Percentiles rank a stretch among this genome's conserved stretches.
These are phyloP conservation scores for Apiotrichum veenhuisii DNA, from an alignment of 1,284 basidiomycete species.

Conservation along the genomic window DNA sequence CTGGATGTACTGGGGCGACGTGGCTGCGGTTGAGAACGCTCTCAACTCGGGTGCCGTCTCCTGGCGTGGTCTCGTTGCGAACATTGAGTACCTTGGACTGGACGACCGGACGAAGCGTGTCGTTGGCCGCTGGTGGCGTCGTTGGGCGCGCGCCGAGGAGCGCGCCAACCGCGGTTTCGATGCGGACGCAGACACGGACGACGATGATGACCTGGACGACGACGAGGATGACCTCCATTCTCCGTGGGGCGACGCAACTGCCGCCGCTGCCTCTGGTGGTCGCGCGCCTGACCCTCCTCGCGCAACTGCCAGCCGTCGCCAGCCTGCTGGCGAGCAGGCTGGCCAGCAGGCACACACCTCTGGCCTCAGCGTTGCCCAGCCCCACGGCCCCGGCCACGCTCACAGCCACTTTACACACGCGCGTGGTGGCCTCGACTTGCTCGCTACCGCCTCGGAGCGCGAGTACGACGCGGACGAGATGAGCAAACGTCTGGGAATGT, in stretches of 20 bases:
- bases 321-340: neutral
- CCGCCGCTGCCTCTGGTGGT: neutral
- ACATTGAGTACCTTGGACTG: conserved; percentile 47
- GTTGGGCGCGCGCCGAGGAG: conserved; percentile 39
- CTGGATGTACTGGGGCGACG: conserved; percentile 49
- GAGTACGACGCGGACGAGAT: conserved; percentile 12
- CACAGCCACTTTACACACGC: conserved; percentile 1
- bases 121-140: conserved; percentile 47
- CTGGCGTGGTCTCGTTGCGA: conserved; percentile 48
- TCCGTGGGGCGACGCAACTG: neutral
- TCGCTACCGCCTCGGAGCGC: neutral
- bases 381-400: conserved; percentile 1
- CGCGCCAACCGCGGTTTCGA: conserved; percentile 1
- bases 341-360: neutral
- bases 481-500: conserved; percentile 5
- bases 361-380: neutral
- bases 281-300: neutral
- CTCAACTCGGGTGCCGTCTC: conserved; percentile 36
- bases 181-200: conserved; percentile 5
- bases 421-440: neutral
- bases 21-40: conserved; percentile 32
- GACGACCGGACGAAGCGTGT: conserved; percentile 43
- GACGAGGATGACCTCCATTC: conserved; percentile 1
- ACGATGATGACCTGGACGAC: conserved; percentile 4
- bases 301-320: neutral